Conservation (phyloP, 164 flowering plant species). For the Kalanchoe fedtschenkoi region DNA sequence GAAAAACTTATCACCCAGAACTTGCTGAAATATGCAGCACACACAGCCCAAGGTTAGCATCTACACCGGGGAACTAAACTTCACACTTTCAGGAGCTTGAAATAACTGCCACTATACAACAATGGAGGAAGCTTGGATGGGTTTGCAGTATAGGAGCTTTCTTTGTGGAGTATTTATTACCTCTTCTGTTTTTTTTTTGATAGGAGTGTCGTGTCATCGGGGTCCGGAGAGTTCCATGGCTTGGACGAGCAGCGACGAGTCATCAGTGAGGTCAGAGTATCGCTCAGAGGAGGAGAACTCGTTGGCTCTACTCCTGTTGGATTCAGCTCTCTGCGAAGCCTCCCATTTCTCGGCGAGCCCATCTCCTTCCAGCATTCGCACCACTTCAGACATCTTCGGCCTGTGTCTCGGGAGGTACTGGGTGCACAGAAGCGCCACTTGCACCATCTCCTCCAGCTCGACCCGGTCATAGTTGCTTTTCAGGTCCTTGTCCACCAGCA, state of each 20-base stretch:
- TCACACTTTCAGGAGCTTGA: background rate
- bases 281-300: constrained; percentile 34
- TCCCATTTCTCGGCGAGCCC: constrained; percentile 44
- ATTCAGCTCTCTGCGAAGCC: constrained; percentile 24
- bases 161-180: background rate
- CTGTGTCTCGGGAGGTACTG: constrained; percentile 29
- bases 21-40: background rate
- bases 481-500: constrained; percentile 29
- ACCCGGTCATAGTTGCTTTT: constrained; percentile 22
- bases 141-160: background rate
- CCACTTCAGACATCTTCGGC: constrained; percentile 39
- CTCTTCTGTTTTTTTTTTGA: background rate
- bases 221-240: constrained; percentile 52
- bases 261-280: constrained; percentile 36
- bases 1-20: too few relatives aligned
- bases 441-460: constrained; percentile 35
- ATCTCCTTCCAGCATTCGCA: constrained; percentile 39
- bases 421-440: constrained; percentile 31
- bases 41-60: background rate
- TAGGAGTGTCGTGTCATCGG: constrained; percentile 13
- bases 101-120: background rate
- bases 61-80: background rate
- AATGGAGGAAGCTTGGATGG: constrained; percentile 4
- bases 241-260: constrained; percentile 31
- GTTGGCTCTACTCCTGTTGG: constrained; percentile 18